Evolutionary conservation across 768 basidiomycete species (phyloP), one percentile per base, ranked within the genome.

Genomic region (Mycena maculata): DNA sequence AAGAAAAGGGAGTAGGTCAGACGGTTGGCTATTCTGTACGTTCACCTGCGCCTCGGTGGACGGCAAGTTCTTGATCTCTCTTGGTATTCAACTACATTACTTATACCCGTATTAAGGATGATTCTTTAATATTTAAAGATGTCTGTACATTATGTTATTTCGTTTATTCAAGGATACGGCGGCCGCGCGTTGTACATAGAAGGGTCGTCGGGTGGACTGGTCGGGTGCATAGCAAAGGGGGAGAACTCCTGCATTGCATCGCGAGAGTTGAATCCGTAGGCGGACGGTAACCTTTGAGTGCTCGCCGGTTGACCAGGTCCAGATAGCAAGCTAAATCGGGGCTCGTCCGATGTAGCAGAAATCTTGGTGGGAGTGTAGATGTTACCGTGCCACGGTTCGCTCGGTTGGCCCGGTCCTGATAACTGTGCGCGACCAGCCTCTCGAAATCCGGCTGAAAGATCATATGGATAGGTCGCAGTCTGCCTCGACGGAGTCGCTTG

Each of bases 1-100:
- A 86, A 70, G 83, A 84, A 69, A 96, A 94, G 74, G 97, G 97
- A 0, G 61, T 81, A 36, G 97, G 97, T 9, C 85, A 88, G 65
- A 98, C 95, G 25, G 85, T 89, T 68, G 89, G 92, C 92, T 95
- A 76, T 49, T 44, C 52, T 4, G 53, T 71, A 3, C 65, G 67
- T 15, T 23, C 70, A 8, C 67, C 67, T 15, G 39, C 67, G 10
- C 70, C 67, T 15, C 31, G 28, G 39, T 71, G 67, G 66, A 44
- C 22, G 25, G 8, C 53, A 27, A 41, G 10, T 44, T 20, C 48
- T 45, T 58, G 60, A 68, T 31, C 27, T 13, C 8, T 18, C 23
- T 28, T 20, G 12, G 12, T 50, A 56, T 47, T 25, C 48, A 49
- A 58, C 22, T 59, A 6, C 8, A 16, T 27, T 44, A n/a, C n/a